Evolutionary conservation across 345 rosid genomes (phyloP).

Genomic region (Eucalyptus coolabah): DNA sequence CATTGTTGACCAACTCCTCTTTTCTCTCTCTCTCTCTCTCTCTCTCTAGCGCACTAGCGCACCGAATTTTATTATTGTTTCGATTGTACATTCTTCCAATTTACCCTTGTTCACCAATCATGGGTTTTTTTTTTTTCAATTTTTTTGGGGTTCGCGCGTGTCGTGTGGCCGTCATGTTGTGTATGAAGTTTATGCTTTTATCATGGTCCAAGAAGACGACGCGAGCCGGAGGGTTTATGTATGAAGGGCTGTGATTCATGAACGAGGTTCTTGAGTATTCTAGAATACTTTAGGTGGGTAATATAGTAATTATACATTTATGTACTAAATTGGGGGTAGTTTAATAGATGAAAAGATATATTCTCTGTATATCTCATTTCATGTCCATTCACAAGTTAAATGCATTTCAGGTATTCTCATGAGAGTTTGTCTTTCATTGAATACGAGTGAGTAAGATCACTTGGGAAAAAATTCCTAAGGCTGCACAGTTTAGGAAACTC

Average conservation of each 20-base stretch:
- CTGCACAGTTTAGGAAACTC: fast-evolving
- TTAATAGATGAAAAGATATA: too few relatives aligned
- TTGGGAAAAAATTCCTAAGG: too few relatives aligned
- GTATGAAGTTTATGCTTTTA: not conserved
- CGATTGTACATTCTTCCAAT: not conserved
- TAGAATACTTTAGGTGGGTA: not conserved
- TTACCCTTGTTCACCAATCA: not conserved
- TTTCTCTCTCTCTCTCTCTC: not conserved
- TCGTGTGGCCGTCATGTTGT: not conserved
- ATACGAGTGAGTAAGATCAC: too few relatives aligned
- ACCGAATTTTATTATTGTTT: not conserved
- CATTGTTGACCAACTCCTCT: not conserved
- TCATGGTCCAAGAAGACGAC: not conserved
- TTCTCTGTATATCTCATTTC: too few relatives aligned
- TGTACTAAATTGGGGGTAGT: too few relatives aligned
- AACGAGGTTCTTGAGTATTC: too few relatives aligned
- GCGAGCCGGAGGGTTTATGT: fast-evolving
- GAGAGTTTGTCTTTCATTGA: not conserved
- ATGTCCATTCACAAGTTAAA: too few relatives aligned
- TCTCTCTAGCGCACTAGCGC: not conserved
- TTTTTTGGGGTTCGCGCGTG: not conserved
- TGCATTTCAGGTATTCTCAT: fast-evolving
- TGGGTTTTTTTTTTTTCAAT: not conserved
- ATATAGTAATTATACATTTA: too few relatives aligned
- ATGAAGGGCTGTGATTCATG: not conserved